Evolutionary conservation across 1,284 basidiomycete species (phyloP), one percentile per base, ranked within the genome.

Genomic region (Trichosporon coremiiforme): DNA sequence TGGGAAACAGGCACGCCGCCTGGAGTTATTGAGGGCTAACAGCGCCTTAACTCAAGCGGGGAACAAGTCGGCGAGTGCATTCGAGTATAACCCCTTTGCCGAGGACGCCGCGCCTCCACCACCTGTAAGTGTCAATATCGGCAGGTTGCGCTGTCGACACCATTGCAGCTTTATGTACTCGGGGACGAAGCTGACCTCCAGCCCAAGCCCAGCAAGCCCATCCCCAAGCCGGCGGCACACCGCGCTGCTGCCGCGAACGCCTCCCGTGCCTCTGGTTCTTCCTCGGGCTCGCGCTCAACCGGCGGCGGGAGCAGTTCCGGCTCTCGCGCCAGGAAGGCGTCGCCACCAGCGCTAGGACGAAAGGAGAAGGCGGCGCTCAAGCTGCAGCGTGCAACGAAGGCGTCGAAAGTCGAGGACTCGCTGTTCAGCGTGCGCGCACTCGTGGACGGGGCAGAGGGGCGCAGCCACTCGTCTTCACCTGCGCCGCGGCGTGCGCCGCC

Each of bases 81-180:
- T 65, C 45, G 78, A 77, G 4, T 81, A 79, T 41, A 74, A 82
- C 66, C 80, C 80, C 1, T 82, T 82, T 69, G 81, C 80, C 9
- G 81, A 82, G 68, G 80, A 79, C 60, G 66, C 68, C 13, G 55
- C 66, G 20, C n/a, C 71, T 3, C 72, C 72, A 25, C 69, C 70
- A n/a, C 64, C 47, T 50, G 72, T 73, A 60, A n/a, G 72, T 25
- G 22, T 25, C n/a, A 53, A 53, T 15, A 45, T n/a, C 4, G 41
- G 17, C 41, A 45, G 7, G 15, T 20, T 8, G 22, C 20, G 20
- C 50, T 5, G 4, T 53, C 50, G 9, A 22, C 5, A 20, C 20
- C 22, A 12, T 4, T 31, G 25, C 0, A 62, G 57, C 57, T 62
- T 6, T 17, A 2, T 1, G n/a, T 6, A 13, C 17, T 5, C 2